Evolutionary conservation across 2,329 filamentous ascomycete genomes (phyloP).

Genomic region (Drechslerella dactyloides): DNA sequence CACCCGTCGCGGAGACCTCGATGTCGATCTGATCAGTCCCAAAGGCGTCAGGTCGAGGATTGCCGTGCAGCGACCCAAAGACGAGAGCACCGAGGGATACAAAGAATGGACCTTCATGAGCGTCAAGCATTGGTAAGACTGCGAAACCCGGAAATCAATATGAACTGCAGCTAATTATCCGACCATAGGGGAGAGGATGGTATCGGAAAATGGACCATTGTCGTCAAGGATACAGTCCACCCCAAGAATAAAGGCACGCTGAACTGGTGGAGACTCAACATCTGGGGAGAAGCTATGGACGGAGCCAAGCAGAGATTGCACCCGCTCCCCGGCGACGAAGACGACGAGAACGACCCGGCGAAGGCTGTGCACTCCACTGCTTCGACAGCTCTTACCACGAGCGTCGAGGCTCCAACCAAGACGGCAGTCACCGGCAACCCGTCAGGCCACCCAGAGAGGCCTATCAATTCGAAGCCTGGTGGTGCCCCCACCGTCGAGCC

Average conservation of each 20-base stretch:
- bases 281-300: slow-evolving; percentile 91
- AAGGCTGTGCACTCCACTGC: slow-evolving; percentile 59
- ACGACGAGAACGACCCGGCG: slow-evolving; percentile 70
- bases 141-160: background rate
- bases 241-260: slow-evolving; percentile 81
- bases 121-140: slow-evolving; percentile 84
- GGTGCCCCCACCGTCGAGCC: slow-evolving; percentile 55
- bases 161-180: slow-evolving; percentile 56
- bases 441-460: slow-evolving; percentile 62
- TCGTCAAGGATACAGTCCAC: slow-evolving; percentile 81
- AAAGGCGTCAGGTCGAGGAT: slow-evolving; percentile 81
- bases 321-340: slow-evolving; percentile 75
- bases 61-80: slow-evolving; percentile 73
- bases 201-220: slow-evolving; percentile 85
- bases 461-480: slow-evolving; percentile 67
- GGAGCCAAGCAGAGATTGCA: slow-evolving; percentile 73
- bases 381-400: slow-evolving; percentile 48
- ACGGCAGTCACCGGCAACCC: slow-evolving; percentile 57
- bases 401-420: slow-evolving; percentile 24
- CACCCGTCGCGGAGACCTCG: slow-evolving; percentile 83
- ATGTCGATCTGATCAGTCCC: slow-evolving; percentile 88
- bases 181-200: slow-evolving; percentile 78
- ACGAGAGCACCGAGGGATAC: slow-evolving; percentile 74
- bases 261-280: slow-evolving; percentile 87
- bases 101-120: slow-evolving; percentile 99